Evolutionary conservation across 2,329 filamentous ascomycete genomes (phyloP).

Genomic region (Blumeriella jaapii): DNA sequence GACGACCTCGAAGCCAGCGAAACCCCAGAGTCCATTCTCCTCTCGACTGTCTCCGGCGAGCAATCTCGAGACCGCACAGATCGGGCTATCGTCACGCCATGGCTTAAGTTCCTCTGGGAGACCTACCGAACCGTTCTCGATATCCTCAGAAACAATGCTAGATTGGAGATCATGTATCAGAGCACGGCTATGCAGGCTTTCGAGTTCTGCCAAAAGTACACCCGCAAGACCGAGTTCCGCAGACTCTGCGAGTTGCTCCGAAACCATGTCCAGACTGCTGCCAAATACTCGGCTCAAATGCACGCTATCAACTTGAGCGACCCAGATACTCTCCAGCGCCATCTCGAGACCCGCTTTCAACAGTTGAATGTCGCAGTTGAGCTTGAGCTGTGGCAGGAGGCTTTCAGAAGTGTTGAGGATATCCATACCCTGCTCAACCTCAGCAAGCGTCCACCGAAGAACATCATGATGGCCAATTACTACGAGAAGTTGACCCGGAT

Average conservation of each 20-base stretch:
- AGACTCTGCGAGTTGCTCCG: slow-evolving; percentile 94
- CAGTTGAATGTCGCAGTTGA: slow-evolving; percentile 97
- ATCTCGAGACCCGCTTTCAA: slow-evolving; percentile 95
- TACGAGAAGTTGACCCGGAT: slow-evolving; percentile 98
- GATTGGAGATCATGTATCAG: slow-evolving; percentile 96
- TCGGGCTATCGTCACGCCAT: slow-evolving; percentile 94
- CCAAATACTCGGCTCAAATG: slow-evolving; percentile 98
- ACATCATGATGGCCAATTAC: slow-evolving; percentile 99
- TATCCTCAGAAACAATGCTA: slow-evolving; percentile 97
- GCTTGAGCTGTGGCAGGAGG: slow-evolving; percentile 97
- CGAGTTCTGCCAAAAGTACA: slow-evolving; percentile 97
- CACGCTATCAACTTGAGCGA: slow-evolving; percentile 98
- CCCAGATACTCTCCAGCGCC: slow-evolving; percentile 90
- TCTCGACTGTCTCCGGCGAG: slow-evolving; percentile 95
- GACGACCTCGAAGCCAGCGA: slow-evolving; percentile 96
- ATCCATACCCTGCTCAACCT: slow-evolving; percentile 95
- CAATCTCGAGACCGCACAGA: slow-evolving; percentile 96
- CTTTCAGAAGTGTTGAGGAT: slow-evolving; percentile 97
- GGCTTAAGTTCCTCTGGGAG: slow-evolving; percentile 99
- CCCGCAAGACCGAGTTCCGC: slow-evolving; percentile 97
- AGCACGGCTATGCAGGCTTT: slow-evolving; percentile 96
- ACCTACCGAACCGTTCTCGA: slow-evolving; percentile 97
- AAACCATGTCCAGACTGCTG: slow-evolving; percentile 97
- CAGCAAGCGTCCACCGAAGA: slow-evolving; percentile 97
- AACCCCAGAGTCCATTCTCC: slow-evolving; percentile 93